Evolutionary conservation across 768 basidiomycete species (phyloP), one percentile per base, ranked within the genome.

Genomic region (button mushroom (Agaricus bisporus)): DNA sequence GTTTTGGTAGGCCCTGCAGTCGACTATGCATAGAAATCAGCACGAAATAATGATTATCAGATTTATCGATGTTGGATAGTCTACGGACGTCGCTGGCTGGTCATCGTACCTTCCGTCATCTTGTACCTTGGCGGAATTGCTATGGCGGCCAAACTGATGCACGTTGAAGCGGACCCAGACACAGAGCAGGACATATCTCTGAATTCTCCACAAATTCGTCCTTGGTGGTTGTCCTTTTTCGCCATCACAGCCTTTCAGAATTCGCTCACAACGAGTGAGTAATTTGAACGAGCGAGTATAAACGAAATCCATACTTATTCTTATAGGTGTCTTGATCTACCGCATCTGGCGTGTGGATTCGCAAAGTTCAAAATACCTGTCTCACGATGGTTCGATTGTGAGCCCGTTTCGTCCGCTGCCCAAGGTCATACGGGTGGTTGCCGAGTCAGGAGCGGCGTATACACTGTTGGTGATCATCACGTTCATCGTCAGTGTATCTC

Each of bases 1-100:
- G 51, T 52, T n/a, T 45, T 52, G 51, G 51, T 52, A 42, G 39
- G 49, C 17, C 1, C 17, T 39, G 2, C 1, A 39, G 17, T 39
- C 12, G 10, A 6, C 12, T 5, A 12, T 39, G 12, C 5, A 39
- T 14, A n/a, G 7, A 39, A 39, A 39, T 22, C 7, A 29, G 32
- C 11, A 26, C 36, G 14, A 10, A 20, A 26, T 36, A 7, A 12
- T 35, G 15, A 3, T 10, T 5, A 9, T 22, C 12, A 54, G 52
- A 54, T 54, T 8, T 54, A 54, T 11, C 46, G 45, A 28, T 54
- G 52, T 5, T 54, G 52, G 52, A 25, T 54, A 7, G 52, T 54
- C 3, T 18, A 54, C 37, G 52, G 52, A 47, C 44, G 44, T 12
- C 52, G 52, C 17, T 54, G 45, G 52, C 25, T 54, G 36, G 45